phyloP scores from a whole-genome alignment of 2,329 filamentous ascomycete genomes.

The Xylariaceae sp. region DNA sequence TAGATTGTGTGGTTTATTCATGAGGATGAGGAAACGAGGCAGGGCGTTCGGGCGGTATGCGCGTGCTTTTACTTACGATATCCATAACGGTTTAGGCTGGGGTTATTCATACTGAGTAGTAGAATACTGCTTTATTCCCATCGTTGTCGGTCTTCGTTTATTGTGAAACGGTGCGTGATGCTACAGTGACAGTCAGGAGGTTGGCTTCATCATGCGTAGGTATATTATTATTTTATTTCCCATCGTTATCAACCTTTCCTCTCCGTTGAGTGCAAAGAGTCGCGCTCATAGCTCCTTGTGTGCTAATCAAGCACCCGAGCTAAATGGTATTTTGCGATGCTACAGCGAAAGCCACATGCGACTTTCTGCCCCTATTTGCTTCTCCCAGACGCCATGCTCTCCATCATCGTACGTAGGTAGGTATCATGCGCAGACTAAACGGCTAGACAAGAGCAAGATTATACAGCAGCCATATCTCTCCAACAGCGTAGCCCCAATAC shows the following conservation, averaged over 20 bases:
- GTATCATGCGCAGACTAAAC: background rate
- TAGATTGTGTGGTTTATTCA: too few species aligned
- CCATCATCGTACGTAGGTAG: background rate
- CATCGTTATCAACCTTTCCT: background rate
- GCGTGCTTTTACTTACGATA: conserved; percentile 10
- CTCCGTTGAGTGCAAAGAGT: background rate
- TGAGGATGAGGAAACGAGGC: background rate
- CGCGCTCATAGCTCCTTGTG: background rate
- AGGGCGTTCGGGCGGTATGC: background rate
- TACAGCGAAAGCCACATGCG: background rate
- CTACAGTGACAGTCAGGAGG: too few species aligned
- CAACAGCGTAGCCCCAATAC: too few species aligned
- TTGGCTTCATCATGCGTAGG: too few species aligned
- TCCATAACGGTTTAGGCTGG: background rate
- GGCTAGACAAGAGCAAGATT: conserved; percentile 4
- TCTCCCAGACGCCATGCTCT: conserved; percentile 13
- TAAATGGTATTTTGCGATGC: too few species aligned
- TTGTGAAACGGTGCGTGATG: too few species aligned
- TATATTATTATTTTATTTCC: too few species aligned
- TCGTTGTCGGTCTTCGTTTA: too few species aligned
- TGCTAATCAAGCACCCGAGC: background rate
- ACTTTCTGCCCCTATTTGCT: background rate
- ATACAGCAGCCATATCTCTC: background rate
- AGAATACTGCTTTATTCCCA: too few species aligned
- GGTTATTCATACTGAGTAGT: background rate